phyloP scores from a whole-genome alignment of 495 filamentous ascomycete genomes.

The Sordaria brevicollis region DNA sequence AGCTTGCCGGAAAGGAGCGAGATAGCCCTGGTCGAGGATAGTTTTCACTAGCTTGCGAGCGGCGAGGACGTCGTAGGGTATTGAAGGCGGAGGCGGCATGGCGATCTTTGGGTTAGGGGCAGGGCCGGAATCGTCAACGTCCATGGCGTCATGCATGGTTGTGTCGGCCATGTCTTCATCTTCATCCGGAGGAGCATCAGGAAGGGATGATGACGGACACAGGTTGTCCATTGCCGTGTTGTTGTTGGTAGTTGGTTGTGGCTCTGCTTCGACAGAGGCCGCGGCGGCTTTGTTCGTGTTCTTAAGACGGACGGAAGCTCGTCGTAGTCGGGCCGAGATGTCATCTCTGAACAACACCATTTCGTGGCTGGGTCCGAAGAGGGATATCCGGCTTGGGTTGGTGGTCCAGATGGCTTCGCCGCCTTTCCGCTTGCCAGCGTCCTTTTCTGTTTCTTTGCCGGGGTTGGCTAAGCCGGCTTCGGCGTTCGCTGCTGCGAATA shows the following conservation, averaged over 20 bases:
- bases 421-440: slow-evolving; percentile 38
- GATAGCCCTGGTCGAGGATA: slow-evolving; percentile 79
- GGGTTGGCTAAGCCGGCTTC: slow-evolving; percentile 32
- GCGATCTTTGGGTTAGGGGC: slow-evolving; percentile 4
- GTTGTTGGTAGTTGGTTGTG: slow-evolving; percentile 6
- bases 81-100: slow-evolving; percentile 1
- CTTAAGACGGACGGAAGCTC: slow-evolving; percentile 57
- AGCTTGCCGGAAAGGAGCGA: slow-evolving; percentile 73
- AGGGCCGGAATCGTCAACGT: slow-evolving; percentile 25
- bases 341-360: slow-evolving; percentile 81
- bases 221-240: slow-evolving; percentile 22
- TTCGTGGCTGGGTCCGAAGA: slow-evolving; percentile 81
- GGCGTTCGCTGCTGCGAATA: slow-evolving; percentile 63
- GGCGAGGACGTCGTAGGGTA: slow-evolving; percentile 42
- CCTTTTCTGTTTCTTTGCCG: slow-evolving; percentile 5
- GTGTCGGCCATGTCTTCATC: not conserved
- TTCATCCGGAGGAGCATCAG: slow-evolving; percentile 8
- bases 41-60: slow-evolving; percentile 87
- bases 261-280: not conserved
- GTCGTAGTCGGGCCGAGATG: slow-evolving; percentile 61
- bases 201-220: not conserved
- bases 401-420: slow-evolving; percentile 79
- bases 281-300: slow-evolving; percentile 9
- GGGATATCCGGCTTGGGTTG: slow-evolving; percentile 68
- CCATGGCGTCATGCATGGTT: slow-evolving; percentile 29